Evolutionary conservation across 2,329 filamentous ascomycete species (phyloP), one percentile per base, ranked within the genome.

Genomic region (Diplodia seriata): DNA sequence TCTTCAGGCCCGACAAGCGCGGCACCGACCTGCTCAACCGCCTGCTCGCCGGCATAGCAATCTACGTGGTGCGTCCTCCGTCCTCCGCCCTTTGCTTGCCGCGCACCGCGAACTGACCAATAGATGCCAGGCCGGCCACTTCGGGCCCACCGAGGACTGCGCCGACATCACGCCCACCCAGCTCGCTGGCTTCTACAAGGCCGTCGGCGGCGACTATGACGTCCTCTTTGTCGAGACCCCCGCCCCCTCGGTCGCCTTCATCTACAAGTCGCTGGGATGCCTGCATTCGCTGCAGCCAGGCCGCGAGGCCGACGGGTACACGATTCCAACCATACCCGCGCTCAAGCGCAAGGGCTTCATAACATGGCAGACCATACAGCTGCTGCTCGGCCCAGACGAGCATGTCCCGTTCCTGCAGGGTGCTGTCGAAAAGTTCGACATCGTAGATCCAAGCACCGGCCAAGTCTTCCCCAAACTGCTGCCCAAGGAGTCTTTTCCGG

Each of bases 331-430:
- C 0, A 86, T 97, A 51, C 95, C 95, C 0, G 92, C 93, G 15
- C 82, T 99, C 67, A 96, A 94, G 43, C 84, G 86, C 0, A 87
- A 88, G 74, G 95, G 95, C 50, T 99, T 97, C 78, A 91, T 94
- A 53, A 89, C 92, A 77, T 99, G 94, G 94, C 91, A 97, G 81
- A 93, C 92, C 0, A 91, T 98, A 67, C 93, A 98, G 80, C 86
- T 97, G 26, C 83, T 98, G 43, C 86, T 98, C 1, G 91, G 90
- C 1, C 95, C 95, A 0, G 90, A 95, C 72, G 92, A 96, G 73
- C 94, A 98, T 80, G 91, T 93, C 0, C 88, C 88, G 0, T 94
- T 93, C 73, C 79, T 99, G 29, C 92, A 95, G 74, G 89, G 87
- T 74, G 92, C 93, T 0, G 91, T 97, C 3, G 85, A 86, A 69